Percentiles rank a stretch among this genome's conserved stretches.
Evolutionary conservation across 129 eudicot species (phyloP).

Genomic region (Smallanthus sonchifolius): DNA sequence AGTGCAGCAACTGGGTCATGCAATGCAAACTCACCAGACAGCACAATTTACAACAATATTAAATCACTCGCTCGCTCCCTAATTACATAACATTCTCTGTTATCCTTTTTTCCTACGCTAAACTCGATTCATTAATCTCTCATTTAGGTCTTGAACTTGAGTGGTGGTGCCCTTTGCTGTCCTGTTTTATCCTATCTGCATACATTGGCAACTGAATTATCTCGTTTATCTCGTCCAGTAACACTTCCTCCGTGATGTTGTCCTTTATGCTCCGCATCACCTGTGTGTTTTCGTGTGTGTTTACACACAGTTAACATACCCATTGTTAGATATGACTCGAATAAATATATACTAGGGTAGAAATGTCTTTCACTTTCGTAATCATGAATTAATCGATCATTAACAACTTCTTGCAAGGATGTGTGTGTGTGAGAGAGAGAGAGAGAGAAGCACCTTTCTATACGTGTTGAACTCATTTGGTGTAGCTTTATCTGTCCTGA

Average conservation of each 20-base stretch:
- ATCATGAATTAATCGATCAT: not conserved
- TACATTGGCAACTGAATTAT: conserved; percentile 87
- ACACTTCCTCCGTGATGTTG: conserved; percentile 82
- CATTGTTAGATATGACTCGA: not conserved
- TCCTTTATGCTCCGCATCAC: conserved; percentile 93
- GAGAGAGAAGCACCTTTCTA: conserved; percentile 49
- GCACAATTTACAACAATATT: conserved; percentile 40
- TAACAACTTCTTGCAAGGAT: not conserved
- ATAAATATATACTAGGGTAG: not conserved
- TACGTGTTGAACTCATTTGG: conserved; percentile 93
- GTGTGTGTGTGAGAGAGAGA: not conserved
- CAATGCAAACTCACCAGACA: conserved; percentile 58
- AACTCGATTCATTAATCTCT: conserved; percentile 7
- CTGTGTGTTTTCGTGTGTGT: conserved; percentile 21
- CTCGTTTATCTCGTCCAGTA: conserved; percentile 69
- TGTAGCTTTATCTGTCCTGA: conserved; percentile 73
- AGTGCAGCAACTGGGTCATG: conserved; percentile 49
- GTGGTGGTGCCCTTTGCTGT: conserved; percentile 73
- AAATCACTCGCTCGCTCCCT: conserved; percentile 25
- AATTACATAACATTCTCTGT: conserved; percentile 22
- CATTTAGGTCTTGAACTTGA: conserved; percentile 54
- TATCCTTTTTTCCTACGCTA: conserved; percentile 17
- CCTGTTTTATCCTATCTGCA: conserved; percentile 68
- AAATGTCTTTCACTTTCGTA: not conserved
- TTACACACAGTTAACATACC: not conserved